A percentile compares a stretch with the other conserved stretches of the same genome.
Evolutionary conservation across 169 alveolate species (phyloP).

Genomic region (Prorocentrum cordatum): DNA sequence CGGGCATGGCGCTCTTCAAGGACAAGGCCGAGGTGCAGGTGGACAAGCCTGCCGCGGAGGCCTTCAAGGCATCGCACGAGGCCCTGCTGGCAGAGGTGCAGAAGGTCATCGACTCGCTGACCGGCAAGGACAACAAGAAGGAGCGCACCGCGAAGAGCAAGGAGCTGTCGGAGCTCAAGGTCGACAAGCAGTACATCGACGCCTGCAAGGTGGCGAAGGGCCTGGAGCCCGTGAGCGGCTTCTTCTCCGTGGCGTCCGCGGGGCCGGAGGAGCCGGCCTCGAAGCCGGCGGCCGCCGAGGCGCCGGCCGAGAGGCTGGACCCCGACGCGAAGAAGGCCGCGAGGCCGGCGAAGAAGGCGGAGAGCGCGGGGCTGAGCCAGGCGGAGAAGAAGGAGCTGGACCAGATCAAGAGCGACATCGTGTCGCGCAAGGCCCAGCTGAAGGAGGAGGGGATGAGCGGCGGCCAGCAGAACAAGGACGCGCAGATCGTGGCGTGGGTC

Average conservation of each 20-base stretch:
- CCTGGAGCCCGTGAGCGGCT: not conserved
- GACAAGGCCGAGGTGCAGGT: not conserved
- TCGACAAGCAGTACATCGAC: not conserved
- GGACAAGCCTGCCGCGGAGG: not conserved
- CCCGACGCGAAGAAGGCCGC: too few species aligned
- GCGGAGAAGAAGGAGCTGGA: too few species aligned
- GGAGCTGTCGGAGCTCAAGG: not conserved
- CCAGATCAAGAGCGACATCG: not conserved
- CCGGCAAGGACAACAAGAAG: constrained; percentile 4
- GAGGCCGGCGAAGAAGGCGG: too few species aligned
- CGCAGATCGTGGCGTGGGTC: not conserved
- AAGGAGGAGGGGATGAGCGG: not conserved
- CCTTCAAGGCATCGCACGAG: not conserved
- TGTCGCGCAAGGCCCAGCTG: not conserved
- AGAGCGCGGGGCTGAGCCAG: too few species aligned
- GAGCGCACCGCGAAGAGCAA: not conserved
- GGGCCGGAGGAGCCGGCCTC: too few species aligned
- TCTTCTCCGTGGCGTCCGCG: too few species aligned
- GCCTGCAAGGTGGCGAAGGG: not conserved
- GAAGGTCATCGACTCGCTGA: not conserved
- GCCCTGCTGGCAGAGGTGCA: not conserved
- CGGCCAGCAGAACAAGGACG: not conserved
- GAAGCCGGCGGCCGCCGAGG: too few species aligned
- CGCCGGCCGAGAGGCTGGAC: too few species aligned
- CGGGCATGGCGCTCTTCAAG: not conserved